A percentile compares a stretch with the other conserved stretches of the same genome.
Evolutionary conservation across 805 yeast species (phyloP).

Genomic region (Lachancea kluyveri): DNA sequence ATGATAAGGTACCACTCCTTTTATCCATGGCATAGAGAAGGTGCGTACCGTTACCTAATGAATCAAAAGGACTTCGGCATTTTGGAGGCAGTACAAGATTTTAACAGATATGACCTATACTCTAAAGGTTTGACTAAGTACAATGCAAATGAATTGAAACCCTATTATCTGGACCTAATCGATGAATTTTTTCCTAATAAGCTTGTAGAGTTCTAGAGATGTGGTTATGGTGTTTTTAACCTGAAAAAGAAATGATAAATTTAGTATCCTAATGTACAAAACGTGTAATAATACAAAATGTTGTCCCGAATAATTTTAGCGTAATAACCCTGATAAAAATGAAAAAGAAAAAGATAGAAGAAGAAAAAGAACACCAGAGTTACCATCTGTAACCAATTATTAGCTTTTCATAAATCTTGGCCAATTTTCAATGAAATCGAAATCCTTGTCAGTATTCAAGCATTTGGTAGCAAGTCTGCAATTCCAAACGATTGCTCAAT

Average conservation of each 20-base stretch:
- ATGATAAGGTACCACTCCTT: conserved; percentile 73
- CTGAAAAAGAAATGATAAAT: no score
- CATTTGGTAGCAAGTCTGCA: conserved; percentile 29
- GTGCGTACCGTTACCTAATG: conserved; percentile 60
- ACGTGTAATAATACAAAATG: conserved; percentile 4
- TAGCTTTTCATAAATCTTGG: no score
- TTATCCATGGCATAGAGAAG: conserved; percentile 72
- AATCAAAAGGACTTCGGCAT: conserved; percentile 53
- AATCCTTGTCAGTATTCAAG: no score
- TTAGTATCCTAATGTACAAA: conserved; percentile 5
- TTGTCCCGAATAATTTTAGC: no score
- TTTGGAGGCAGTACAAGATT: conserved; percentile 58
- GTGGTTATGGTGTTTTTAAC: neutral
- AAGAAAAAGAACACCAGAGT: no score
- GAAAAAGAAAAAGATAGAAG: no score
- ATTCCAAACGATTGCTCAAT: conserved; percentile 87
- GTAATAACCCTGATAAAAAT: no score
- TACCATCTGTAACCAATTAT: no score
- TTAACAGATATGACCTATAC: conserved; percentile 63
- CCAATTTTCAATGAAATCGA: no score
- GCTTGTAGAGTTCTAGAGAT: conserved; percentile 45
- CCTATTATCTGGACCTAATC: conserved; percentile 55
- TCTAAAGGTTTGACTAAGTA: conserved; percentile 51
- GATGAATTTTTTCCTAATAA: conserved; percentile 61
- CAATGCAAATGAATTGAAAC: conserved; percentile 45